Conservation (phyloP, 2,329 filamentous ascomycete species). For the Cladosporium sp. region DNA sequence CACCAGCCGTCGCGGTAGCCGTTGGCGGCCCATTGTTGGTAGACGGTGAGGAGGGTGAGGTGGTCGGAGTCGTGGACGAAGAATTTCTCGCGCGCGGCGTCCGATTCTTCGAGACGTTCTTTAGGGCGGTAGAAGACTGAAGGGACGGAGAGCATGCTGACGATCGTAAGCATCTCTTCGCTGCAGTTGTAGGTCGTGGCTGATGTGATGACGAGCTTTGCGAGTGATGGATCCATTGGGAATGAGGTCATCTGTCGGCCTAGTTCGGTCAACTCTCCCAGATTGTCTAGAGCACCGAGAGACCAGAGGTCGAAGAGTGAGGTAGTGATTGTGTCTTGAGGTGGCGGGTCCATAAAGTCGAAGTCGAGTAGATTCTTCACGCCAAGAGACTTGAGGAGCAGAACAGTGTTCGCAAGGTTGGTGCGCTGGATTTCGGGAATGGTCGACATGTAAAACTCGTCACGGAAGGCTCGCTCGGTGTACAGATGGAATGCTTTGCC, state of each 20-base stretch:
- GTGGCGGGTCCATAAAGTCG: constrained; percentile 98
- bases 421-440: constrained; percentile 98
- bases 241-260: constrained; percentile 95
- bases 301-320: constrained; percentile 98
- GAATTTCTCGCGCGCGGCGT: constrained; percentile 93
- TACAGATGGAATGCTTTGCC: constrained; percentile 93
- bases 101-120: constrained; percentile 93
- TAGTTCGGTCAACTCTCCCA: constrained; percentile 83
- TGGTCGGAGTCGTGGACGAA: constrained; percentile 98
- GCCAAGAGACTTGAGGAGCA: constrained; percentile 89
- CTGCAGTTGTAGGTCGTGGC: constrained; percentile 73
- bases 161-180: constrained; percentile 97
- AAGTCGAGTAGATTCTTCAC: constrained; percentile 94
- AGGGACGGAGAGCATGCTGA: constrained; percentile 95
- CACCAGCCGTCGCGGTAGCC: constrained; percentile 90
- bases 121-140: constrained; percentile 96
- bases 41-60: constrained; percentile 90
- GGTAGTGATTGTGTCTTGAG: constrained; percentile 95
- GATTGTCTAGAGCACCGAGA: constrained; percentile 84
- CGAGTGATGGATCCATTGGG: constrained; percentile 94
- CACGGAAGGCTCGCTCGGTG: constrained; percentile 90
- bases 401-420: constrained; percentile 89
- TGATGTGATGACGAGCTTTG: constrained; percentile 89
- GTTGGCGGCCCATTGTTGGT: constrained; percentile 90
- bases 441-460: constrained; percentile 93